phyloP scores from a whole-genome alignment of 495 filamentous ascomycete genomes.

The Penicillium diatomitis region DNA sequence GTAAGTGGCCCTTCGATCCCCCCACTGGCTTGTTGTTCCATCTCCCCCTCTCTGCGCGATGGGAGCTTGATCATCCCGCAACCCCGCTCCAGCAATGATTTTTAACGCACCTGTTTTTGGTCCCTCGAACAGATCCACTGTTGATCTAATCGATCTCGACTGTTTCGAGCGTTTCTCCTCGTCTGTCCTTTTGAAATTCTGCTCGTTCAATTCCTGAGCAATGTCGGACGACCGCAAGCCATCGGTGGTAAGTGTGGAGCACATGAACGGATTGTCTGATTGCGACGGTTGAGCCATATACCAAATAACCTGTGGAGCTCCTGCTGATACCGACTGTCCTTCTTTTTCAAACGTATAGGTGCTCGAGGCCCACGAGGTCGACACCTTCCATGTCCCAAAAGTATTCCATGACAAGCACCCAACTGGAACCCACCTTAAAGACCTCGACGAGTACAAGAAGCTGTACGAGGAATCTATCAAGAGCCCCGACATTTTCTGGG shows the following conservation, averaged over 20 bases:
- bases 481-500: slow-evolving; percentile 89
- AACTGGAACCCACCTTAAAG: slow-evolving; percentile 54
- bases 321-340: background rate
- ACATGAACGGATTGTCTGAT: background rate
- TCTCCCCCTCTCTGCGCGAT: background rate
- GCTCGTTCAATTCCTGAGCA: slow-evolving; percentile 9
- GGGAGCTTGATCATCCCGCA: slow-evolving; percentile 10
- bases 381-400: slow-evolving; percentile 65
- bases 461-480: slow-evolving; percentile 96
- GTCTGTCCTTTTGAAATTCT: background rate
- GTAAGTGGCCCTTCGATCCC: slow-evolving; percentile 1
- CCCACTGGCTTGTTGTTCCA: background rate
- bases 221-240: slow-evolving; percentile 64
- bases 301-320: no score
- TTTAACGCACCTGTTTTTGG: background rate
- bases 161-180: background rate
- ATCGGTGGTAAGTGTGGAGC: slow-evolving; percentile 51
- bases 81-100: background rate
- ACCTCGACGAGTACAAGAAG: slow-evolving; percentile 78
- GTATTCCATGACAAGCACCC: slow-evolving; percentile 64
- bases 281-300: background rate
- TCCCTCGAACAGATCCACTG: background rate
- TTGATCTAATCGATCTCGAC: no score
- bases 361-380: slow-evolving; percentile 73
- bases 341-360: slow-evolving; percentile 16